Evolutionary conservation across 129 eudicot genomes (phyloP), one percentile per base, ranked within the genome.

Genomic region (Dittrichia graveolens): DNA sequence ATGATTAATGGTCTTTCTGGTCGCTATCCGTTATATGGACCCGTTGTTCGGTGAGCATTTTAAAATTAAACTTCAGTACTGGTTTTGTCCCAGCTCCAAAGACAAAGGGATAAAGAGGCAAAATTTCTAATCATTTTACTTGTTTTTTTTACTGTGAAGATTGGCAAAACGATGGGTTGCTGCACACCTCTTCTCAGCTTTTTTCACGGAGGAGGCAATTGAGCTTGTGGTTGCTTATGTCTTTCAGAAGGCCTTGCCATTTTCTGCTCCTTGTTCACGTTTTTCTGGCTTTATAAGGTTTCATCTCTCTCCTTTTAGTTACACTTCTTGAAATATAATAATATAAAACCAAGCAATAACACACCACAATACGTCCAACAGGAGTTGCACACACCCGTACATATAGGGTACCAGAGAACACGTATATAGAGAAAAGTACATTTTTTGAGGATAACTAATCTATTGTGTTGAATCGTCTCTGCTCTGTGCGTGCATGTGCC

Each of bases 91-190:
- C 78, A 46, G n/a, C 41, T 52, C 56, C n/a, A 6, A 13, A 67
- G 31, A 50, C 16, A 63, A 70, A 19, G 59, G 7, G 47, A 44
- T 13, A 15, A 52, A 67, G 65, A 40, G 16, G 14, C 64, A 45
- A n/a, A 15, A 46, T 6, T 15, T 8, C 13, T 16, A 61, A 24
- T 38, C 6, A 42, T 60, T 66, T 61, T 7, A 14, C 47, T 39
- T 38, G 11, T 39, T 67, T 72, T 8, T 8, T 44, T 65, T 44
- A 6, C 52, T 16, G 24, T 69, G 63, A 64, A 93, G 98, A 82
- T 82, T 93, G 56, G 98, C 96, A 8, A 93, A 93, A 73, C 85
- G 98, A 50, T 93, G 98, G 98, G 83, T 91, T 69, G 81, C 95
- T 78, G 96, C 96, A 39, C 98, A 93, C 79, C 93, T 93, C 38